Base-by-base conservation (phyloP, 768 basidiomycete genomes). In the Hericium alpestre region DNA sequence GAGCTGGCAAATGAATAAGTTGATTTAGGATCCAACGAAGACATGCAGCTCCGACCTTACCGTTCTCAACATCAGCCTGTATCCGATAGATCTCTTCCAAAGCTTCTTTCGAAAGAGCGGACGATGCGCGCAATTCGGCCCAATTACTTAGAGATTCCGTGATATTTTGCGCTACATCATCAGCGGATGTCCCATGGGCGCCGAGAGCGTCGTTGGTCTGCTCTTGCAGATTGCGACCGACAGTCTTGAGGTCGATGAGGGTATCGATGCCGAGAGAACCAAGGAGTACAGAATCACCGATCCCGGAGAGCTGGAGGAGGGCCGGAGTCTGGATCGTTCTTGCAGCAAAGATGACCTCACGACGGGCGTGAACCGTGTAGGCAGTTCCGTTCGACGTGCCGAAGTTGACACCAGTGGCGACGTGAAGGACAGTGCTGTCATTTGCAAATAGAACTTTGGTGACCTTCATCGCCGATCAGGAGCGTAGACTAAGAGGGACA, bases 171-270 rank as follows among this genome's bases (percentile, higher is more conserved):
- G n/a, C 43, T n/a, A 46, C 13, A 6, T 46, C 43, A 0, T 18
- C 43, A 78, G 18, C 50, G 38, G 57, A 38, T 20, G 53, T 58
- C 0, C 74, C 49, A 25, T 23, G 65, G 49, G 81, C 73, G 7
- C 79, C 79, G 13, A 73, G 67, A 1, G 77, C 78, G 1, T 66
- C 73, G 18, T 76, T 60, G 0, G 76, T 76, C 3, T 61, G 56
- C 62, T 72, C 73, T 61, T 72, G 71, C 12, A 74, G 61, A 56
- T 74, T 72, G 10, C 39, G 61, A 18, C 73, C 73, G n/a, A 74
- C 73, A 3, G 70, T 70, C 0, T 73, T 71, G 23, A 71, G 61
- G 55, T 71, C 38, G 4, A 71, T 63, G 20, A 71, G 39, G 4
- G 70, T 32, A 37, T 64, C 51, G 56, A 72, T 70, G 5, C 68